Evolutionary conservation across 73 alveolate genomes (phyloP), one percentile per base, ranked within the genome.

Genomic region (Paramecium sexaurelia): DNA sequence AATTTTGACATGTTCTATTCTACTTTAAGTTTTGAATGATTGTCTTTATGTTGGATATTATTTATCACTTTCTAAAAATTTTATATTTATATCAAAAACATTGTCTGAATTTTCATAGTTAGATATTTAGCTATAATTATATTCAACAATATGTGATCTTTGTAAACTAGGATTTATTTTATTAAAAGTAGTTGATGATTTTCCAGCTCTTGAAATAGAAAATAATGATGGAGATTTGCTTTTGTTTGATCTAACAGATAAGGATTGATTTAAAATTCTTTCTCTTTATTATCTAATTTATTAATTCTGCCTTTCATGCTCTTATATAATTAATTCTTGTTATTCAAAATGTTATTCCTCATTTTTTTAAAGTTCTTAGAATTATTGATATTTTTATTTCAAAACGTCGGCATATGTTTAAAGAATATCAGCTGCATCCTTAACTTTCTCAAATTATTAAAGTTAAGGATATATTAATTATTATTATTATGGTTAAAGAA

Each of bases 171-270:
- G n/a, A 61, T 61, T 61, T 9, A 32, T 51, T 51, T 7, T 51
- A 51, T 51, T 19, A 51, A 3, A 51, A 17, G 15, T 51, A 51
- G 67, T 51, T 17, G 67, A 51, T 51, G 67, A 51, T 51, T 51
- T 51, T 51, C 67, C 67, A 51, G 43, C 83, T 61, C 43, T 61
- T 61, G 83, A 61, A 29, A 13, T 61, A 61, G 83, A 61, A 26
- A 61, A 29, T 61, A 45, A 45, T 3, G 83, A 29, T 26, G 83
- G 83, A 0, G 83, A 61, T 61, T 61, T 61, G 24, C 83, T 61
- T 32, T 61, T 61, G 7, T 26, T 32, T 5, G 83, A 13, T 32
- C 83, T 61, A 10, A 61, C 39, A 26, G 83, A 61, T 29, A 61
- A 13, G 1, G 83, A 32, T 32, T 61, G 7, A 61, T 61, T 61